These are phyloP conservation scores for Eremothecium sinecaudum DNA, from an alignment of 1,139 yeast genomes.

Conservation along the genomic window DNA sequence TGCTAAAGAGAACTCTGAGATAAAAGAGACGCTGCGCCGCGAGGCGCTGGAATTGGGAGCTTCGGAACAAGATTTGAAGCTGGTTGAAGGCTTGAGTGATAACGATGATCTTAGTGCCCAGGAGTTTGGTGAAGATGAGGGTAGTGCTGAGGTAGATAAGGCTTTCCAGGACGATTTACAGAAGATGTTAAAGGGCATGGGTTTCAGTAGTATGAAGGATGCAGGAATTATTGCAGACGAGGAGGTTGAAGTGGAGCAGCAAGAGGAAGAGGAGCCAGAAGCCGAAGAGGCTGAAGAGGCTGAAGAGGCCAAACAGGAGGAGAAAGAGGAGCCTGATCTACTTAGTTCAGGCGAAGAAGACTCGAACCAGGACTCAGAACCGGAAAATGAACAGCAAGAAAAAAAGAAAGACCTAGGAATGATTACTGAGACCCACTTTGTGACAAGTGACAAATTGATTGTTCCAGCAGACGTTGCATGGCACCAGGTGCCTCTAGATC, in stretches of 20 bases:
- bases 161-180: conserved; percentile 50
- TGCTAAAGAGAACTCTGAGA: conserved; percentile 10
- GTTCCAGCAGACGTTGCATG: conserved; percentile 66
- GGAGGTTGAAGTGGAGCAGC: conserved; percentile 20
- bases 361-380: conserved; percentile 13
- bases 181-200: conserved; percentile 59
- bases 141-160: conserved; percentile 37
- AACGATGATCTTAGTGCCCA: conserved; percentile 58
- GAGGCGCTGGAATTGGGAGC: conserved; percentile 72
- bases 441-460: conserved; percentile 46
- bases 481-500: conserved; percentile 49
- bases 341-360: conserved; percentile 8
- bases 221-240: conserved; percentile 25
- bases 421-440: conserved; percentile 45
- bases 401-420: conserved; percentile 34
- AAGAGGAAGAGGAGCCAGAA: conserved; percentile 13
- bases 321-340: conserved; percentile 14
- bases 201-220: conserved; percentile 37
- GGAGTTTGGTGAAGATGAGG: conserved; percentile 41
- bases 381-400: conserved; percentile 27
- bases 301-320: conserved; percentile 15
- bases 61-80: conserved; percentile 53
- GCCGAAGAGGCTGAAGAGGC: conserved; percentile 16
- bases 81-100: conserved; percentile 45
- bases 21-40: conserved; percentile 43